Base-by-base conservation (phyloP, 2,329 filamentous ascomycete genomes). In the Cladosporium sp. region DNA sequence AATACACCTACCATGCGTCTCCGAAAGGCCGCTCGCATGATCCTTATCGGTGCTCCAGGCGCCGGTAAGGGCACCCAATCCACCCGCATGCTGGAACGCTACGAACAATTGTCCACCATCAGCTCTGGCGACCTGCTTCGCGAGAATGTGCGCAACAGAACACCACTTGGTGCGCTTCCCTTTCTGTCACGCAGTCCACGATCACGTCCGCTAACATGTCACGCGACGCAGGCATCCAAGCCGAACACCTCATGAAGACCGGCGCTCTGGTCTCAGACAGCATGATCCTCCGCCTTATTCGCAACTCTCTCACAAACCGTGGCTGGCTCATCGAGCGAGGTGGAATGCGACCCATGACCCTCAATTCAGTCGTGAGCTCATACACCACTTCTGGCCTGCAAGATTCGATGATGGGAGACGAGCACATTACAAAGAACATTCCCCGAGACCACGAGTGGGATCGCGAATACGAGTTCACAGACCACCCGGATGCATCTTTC, bases 51-150 rank as follows among this genome's bases (percentile, higher is more conserved):
- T 73, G 93, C 94, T 62, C 95, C 95, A n/a, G 93, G 93, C 66
- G 95, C 97, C 66, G 95, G 95, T 69, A 99, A 99, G 80, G 95
- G 74, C 69, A 99, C 95, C 3, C 95, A 99, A 82, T 92, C 92
- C 61, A 92, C 96, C 78, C 88, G 95, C 68, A 84, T 99, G 69
- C 88, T 98, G 72, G 84, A 89, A 72, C 88, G 91, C 71, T 99
- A 95, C 76, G 92, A 93, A 3, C 91, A 97, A 75, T 84, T 99
- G 57, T 90, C 92, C 63, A 90, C 93, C 21, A 94, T 99, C 78
- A 96, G 92, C 80, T 97, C 95, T 4, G 95, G 95, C 68, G 94
- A 99, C 79, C 83, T 99, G 18, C 82, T 99, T 66, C 90, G 95
- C 69, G 88, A 92, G 76, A 96, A 98, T 89, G 94, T 99, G 75